Evolutionary conservation across 345 rosid species (phyloP).

Genomic region (Eucalyptus curtisii): DNA sequence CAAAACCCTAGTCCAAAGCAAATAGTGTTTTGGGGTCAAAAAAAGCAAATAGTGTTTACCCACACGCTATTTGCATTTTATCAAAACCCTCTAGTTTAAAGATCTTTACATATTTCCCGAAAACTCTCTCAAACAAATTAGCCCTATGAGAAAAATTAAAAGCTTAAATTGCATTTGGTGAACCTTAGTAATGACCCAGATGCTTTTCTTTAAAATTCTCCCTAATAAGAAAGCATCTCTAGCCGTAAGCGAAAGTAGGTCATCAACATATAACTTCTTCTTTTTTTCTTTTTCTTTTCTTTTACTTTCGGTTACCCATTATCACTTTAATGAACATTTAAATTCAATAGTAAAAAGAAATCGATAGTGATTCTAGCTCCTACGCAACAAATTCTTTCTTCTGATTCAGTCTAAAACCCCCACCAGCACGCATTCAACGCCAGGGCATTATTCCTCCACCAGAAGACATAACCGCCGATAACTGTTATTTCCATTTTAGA

Average conservation of each 20-base stretch:
- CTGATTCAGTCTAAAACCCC: neutral
- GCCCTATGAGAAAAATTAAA: neutral
- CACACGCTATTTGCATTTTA: neutral
- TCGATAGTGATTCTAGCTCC: neutral
- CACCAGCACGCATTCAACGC: neutral
- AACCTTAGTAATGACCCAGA: neutral
- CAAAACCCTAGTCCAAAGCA: neutral
- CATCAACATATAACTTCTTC: too few species aligned
- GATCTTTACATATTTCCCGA: fast-evolving
- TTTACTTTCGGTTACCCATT: neutral
- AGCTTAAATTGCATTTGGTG: neutral
- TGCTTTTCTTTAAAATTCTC: neutral
- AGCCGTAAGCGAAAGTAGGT: neutral
- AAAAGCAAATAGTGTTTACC: neutral
- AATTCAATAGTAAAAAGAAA: neutral
- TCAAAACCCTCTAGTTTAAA: fast-evolving
- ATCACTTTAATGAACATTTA: neutral
- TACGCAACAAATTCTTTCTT: neutral
- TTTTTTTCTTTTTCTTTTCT: neutral
- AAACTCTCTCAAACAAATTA: neutral
- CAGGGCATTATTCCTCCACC: neutral
- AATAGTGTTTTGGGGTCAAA: too few species aligned
- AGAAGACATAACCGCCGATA: neutral
- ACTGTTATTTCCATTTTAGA: neutral
- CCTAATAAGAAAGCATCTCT: neutral